Conservation (phyloP, 2,329 filamentous ascomycete genomes). For the Exophiala lecanii-corni region DNA sequence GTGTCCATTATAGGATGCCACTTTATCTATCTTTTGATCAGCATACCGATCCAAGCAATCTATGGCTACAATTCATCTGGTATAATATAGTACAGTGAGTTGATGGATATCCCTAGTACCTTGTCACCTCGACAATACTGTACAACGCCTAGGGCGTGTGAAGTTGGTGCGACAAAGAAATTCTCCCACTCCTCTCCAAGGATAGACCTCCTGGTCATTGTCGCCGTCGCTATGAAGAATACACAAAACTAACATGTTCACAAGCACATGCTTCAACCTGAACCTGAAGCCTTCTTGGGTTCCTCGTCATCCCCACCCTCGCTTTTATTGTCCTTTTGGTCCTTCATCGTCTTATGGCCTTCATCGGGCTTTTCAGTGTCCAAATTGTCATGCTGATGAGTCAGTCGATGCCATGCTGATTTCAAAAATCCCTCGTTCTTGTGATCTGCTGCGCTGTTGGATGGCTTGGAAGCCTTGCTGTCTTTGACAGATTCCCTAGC, state of each 20-base stretch:
- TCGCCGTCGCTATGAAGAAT: conserved; percentile 23
- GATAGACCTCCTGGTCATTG: too few relatives aligned
- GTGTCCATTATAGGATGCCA: too few relatives aligned
- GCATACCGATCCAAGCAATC: too few relatives aligned
- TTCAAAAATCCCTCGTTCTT: conserved; percentile 88
- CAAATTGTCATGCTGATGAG: conserved; percentile 56
- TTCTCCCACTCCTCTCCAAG: too few relatives aligned
- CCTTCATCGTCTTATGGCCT: conserved; percentile 14
- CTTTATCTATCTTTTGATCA: too few relatives aligned
- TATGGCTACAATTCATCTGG: too few relatives aligned
- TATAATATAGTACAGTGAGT: background rate
- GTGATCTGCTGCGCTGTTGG: conserved; percentile 42
- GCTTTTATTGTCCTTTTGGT: conserved; percentile 2
- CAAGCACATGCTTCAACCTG: conserved; percentile 28
- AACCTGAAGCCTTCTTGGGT: conserved; percentile 38
- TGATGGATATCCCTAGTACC: background rate
- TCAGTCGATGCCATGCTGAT: conserved; percentile 87
- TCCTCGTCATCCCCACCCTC: conserved; percentile 27
- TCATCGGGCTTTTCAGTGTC: conserved; percentile 31
- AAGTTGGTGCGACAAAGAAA: too few relatives aligned
- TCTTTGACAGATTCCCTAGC: conserved; percentile 14
- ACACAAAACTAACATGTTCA: conserved; percentile 9
- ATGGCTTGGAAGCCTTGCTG: conserved; percentile 17
- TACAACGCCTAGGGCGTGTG: too few relatives aligned
- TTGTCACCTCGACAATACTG: too few relatives aligned